Base-by-base conservation (phyloP, 257 asterid genomes). In the Schizonepeta tenuifolia region DNA sequence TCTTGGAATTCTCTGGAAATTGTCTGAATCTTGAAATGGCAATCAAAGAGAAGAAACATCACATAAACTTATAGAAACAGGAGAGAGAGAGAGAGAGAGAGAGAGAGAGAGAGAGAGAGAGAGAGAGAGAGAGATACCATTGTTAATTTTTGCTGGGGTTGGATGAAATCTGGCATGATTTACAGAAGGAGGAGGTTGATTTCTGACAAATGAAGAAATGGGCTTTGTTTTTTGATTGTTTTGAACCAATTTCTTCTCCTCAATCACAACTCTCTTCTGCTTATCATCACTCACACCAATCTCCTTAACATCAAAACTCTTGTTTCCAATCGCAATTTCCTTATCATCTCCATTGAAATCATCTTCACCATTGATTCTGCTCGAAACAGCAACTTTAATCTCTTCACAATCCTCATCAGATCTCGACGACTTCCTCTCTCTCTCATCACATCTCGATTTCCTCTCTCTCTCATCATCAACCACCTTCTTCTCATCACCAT, bases 371-470 rank as follows among this genome's bases (percentile, higher is more conserved):
- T 73, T 77, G 60, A 22, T 88, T 78, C 77, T 77, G 79, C 84
- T 82, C 21, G 90, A 74, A 24, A 87, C 51, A 14, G 58, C 43
- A 18, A 58, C 77, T 22, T 74, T 22, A 21, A 13, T 77, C 70
- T 87, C 91, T 73, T 89, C 93, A 83, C 83, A 74, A n/a, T 77
- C 79, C 17, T 79, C 88, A 54, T 83, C 90, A 64, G 90, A 87
- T 80, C 83, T 80, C 62, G 82, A 69, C 59, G 82, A 71, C 56
- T 71, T 79, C 54, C 67, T 55, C 24, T 73, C 84, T 35, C 41
- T 54, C 64, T 56, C 77, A 40, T 68, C 78, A 44, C 28, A n/a
- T n/a, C n/a, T n/a, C 59, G 82, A 71, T 55, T 71, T 79, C 54
- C 67, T 55, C 24, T 73, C 84, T 35, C 41, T 54, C 64, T 56